phyloP scores from a whole-genome alignment of 148 eudicot genomes.

The Rhododendron kiyosumense region DNA sequence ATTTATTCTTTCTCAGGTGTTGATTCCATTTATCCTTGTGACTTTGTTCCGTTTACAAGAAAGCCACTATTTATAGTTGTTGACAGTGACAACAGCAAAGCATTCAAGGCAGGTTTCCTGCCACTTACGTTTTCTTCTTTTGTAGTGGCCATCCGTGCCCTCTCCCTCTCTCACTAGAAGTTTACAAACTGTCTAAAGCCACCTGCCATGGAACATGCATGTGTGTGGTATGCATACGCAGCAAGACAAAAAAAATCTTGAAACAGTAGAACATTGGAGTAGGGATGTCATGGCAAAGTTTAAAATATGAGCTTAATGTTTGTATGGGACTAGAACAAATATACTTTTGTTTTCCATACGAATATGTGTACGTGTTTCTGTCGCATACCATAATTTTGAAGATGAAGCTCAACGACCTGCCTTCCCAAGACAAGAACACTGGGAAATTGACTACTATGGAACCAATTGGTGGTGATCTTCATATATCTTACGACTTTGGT shows the following conservation, averaged over 20 bases:
- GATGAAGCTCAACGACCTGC: not conserved
- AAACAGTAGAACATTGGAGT: not conserved
- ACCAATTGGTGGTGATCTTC: not conserved
- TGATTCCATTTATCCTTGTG: conserved; percentile 75
- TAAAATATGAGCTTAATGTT: not conserved
- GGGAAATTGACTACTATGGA: not conserved
- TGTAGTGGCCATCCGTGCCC: not conserved
- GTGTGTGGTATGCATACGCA: not conserved
- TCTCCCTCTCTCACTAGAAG: not conserved
- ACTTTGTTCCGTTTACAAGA: conserved; percentile 78
- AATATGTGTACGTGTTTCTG: not conserved
- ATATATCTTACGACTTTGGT: not conserved
- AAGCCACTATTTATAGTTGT: conserved; percentile 72
- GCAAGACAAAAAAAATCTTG: not conserved
- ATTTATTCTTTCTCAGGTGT: conserved; percentile 38
- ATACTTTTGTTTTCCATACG: not conserved
- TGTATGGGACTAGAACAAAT: not conserved
- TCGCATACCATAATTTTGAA: not conserved
- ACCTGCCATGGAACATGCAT: not conserved
- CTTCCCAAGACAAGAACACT: not conserved
- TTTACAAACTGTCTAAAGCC: not conserved
- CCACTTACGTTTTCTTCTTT: conserved; percentile 7
- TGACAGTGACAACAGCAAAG: conserved; percentile 76
- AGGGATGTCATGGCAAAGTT: not conserved
- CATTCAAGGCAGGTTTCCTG: conserved; percentile 68